These are phyloP conservation scores for Myriosclerotinia scirpicola DNA, from an alignment of 2,329 filamentous ascomycete genomes.

Conservation along the genomic window DNA sequence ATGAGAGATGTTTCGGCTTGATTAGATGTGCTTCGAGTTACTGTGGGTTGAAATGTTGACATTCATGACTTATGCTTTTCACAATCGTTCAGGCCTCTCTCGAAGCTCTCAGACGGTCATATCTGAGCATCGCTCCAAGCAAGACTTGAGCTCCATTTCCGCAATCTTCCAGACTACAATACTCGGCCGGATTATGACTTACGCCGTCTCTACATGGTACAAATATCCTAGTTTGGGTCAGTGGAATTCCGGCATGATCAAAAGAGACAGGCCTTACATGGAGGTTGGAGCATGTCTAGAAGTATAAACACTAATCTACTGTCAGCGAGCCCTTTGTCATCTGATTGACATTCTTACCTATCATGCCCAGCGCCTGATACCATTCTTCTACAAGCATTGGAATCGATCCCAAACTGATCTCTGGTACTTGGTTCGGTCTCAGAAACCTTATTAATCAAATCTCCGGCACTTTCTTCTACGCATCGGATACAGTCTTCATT, in stretches of 20 bases:
- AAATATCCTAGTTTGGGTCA: conserved; percentile 50
- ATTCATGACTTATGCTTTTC: conserved; percentile 7
- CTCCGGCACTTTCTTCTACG: conserved; percentile 59
- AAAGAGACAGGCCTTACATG: conserved; percentile 46
- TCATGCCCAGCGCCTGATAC: conserved; percentile 66
- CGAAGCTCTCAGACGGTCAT: conserved; percentile 40
- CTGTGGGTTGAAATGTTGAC: background rate
- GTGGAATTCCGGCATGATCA: background rate
- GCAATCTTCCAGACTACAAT: conserved; percentile 60
- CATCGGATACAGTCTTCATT: conserved; percentile 65
- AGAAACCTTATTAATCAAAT: conserved; percentile 53
- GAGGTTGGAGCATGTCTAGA: conserved; percentile 59
- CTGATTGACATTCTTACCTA: conserved; percentile 42
- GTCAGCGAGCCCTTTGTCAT: conserved; percentile 25
- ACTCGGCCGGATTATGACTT: conserved; percentile 64
- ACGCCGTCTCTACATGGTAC: conserved; percentile 63
- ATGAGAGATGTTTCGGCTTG: conserved; percentile 28
- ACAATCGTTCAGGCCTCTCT: conserved; percentile 25
- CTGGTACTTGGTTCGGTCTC: conserved; percentile 50
- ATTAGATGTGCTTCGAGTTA: conserved; percentile 17
- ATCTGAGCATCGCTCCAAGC: conserved; percentile 46
- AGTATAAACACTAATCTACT: conserved; percentile 55
- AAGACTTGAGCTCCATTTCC: conserved; percentile 54
- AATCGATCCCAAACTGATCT: conserved; percentile 53
- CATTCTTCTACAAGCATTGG: conserved; percentile 52